A percentile compares a stretch with the other conserved stretches of the same genome.
phyloP scores from a whole-genome alignment of 805 yeast species.

The Yarrowia osloensis region DNA sequence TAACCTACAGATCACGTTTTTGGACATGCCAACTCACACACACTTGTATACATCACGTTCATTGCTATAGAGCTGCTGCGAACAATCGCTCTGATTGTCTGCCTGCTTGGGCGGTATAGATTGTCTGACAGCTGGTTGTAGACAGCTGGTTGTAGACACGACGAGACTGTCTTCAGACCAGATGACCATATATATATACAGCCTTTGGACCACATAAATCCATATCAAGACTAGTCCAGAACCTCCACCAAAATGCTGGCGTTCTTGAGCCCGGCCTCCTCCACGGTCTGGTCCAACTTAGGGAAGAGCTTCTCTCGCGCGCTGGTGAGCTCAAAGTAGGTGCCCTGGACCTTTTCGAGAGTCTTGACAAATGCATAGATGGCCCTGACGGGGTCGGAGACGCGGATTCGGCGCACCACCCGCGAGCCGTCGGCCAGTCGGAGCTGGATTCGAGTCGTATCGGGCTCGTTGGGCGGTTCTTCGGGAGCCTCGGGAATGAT shows the following conservation, averaged over 20 bases:
- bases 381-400: conserved; percentile 57
- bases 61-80: neutral
- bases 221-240: conserved; percentile 41
- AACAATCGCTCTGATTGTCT: neutral
- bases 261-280: conserved; percentile 76
- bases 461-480: conserved; percentile 64
- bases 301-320: conserved; percentile 61
- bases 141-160: too few relatives aligned
- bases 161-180: too few relatives aligned
- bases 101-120: neutral
- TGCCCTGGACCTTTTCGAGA: conserved; percentile 47
- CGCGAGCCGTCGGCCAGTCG: conserved; percentile 86
- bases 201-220: too few relatives aligned
- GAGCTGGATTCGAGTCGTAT: conserved; percentile 80
- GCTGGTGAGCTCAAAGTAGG: conserved; percentile 57
- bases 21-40: too few relatives aligned
- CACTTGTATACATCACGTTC: neutral
- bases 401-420: conserved; percentile 65
- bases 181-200: too few relatives aligned
- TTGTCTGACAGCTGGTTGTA: too few relatives aligned
- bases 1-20: too few relatives aligned
- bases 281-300: conserved; percentile 58
- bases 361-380: conserved; percentile 70
- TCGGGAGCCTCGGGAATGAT: conserved; percentile 55
- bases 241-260: conserved; percentile 75